A percentile compares a stretch with the other conserved stretches of the same genome.
Evolutionary conservation across 2,329 filamentous ascomycete genomes (phyloP).

Genomic region (Aspergillus terreus): DNA sequence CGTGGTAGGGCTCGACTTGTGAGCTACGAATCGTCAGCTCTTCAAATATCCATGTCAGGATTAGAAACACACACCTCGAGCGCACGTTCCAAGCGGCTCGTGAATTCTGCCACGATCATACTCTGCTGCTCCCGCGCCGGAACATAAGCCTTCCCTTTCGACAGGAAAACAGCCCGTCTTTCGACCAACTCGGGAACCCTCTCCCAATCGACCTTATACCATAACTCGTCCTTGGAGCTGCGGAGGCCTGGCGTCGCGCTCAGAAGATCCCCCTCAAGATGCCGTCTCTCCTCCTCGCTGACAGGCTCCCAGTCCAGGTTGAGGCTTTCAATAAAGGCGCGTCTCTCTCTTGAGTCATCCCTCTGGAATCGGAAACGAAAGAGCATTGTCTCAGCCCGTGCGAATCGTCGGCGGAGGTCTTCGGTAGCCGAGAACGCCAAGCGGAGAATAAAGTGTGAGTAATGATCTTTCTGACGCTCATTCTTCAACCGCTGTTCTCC

Average conservation of each 20-base stretch:
- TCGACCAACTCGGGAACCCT: constrained; percentile 88
- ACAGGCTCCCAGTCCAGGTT: constrained; percentile 84
- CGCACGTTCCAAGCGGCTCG: constrained; percentile 70
- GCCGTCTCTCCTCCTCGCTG: constrained; percentile 71
- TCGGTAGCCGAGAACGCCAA: constrained; percentile 90
- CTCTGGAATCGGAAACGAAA: constrained; percentile 77
- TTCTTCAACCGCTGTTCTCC: constrained; percentile 53
- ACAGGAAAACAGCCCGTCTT: constrained; percentile 69
- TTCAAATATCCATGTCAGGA: constrained; percentile 5
- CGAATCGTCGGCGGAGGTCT: constrained; percentile 81
- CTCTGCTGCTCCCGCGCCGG: constrained; percentile 81
- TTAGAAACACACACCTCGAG: constrained; percentile 63
- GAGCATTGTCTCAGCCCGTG: constrained; percentile 80
- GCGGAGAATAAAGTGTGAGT: constrained; percentile 93
- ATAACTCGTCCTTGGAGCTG: constrained; percentile 70
- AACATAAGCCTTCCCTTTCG: constrained; percentile 83
- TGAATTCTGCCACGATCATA: constrained; percentile 87
- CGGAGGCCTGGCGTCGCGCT: constrained; percentile 51
- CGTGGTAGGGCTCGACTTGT: constrained; percentile 88
- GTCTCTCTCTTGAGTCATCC: constrained; percentile 71
- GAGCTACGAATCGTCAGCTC: constrained; percentile 50
- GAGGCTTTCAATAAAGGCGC: constrained; percentile 71
- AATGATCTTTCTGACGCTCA: constrained; percentile 92
- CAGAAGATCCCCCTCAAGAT: constrained; percentile 59
- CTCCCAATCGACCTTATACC: constrained; percentile 97